Evolutionary conservation across 208 protist species (phyloP).

Genomic region (Leishmania gerbilli): DNA sequence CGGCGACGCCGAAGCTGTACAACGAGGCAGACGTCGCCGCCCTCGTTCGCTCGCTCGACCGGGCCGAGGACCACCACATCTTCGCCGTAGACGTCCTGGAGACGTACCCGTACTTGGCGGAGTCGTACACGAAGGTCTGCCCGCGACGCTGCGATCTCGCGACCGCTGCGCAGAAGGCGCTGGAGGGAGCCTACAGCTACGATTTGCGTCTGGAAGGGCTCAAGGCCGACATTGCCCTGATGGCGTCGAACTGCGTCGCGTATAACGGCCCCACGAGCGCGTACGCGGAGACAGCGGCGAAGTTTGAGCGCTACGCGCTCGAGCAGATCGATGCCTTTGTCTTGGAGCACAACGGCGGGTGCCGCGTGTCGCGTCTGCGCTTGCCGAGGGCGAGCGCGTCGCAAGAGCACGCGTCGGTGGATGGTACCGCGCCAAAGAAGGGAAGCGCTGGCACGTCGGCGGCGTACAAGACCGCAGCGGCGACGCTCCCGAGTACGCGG

Average conservation of each 20-base stretch:
- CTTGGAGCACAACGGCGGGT: constrained; percentile 55
- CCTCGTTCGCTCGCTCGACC: constrained; percentile 71
- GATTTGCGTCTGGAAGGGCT: constrained; percentile 58
- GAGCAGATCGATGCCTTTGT: constrained; percentile 68
- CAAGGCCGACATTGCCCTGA: constrained; percentile 70
- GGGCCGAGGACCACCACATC: constrained; percentile 69
- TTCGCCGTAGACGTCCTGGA: constrained; percentile 79
- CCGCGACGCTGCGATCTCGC: constrained; percentile 76
- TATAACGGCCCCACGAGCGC: constrained; percentile 73
- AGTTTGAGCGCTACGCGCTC: constrained; percentile 72
- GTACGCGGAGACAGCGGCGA: constrained; percentile 49
- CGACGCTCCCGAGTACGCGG: constrained; percentile 4
- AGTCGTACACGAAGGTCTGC: constrained; percentile 74
- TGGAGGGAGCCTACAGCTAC: constrained; percentile 60
- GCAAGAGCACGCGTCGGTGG: not conserved
- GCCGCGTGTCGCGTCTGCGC: constrained; percentile 65
- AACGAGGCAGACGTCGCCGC: constrained; percentile 60
- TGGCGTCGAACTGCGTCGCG: constrained; percentile 84
- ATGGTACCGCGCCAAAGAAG: constrained; percentile 3
- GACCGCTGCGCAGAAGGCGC: constrained; percentile 65
- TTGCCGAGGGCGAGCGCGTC: constrained; percentile 14
- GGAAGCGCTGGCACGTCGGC: not conserved
- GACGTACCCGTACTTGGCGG: constrained; percentile 75
- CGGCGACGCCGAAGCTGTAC: constrained; percentile 38
- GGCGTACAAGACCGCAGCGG: not conserved